Evolutionary conservation across 495 filamentous ascomycete species (phyloP).

Genomic region (Podospora sp.): DNA sequence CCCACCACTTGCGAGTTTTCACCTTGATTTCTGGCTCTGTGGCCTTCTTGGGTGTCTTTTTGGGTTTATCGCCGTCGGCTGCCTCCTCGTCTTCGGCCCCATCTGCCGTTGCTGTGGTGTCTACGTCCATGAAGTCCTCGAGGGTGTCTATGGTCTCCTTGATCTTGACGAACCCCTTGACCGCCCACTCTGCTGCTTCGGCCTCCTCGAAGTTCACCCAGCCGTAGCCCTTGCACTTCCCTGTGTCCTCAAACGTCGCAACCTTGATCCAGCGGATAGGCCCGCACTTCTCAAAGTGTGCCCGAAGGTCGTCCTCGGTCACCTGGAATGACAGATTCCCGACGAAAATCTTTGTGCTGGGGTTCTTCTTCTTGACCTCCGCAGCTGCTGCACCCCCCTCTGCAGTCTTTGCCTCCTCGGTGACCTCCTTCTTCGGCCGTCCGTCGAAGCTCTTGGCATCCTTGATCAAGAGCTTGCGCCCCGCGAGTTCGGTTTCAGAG

Average conservation of each 20-base stretch:
- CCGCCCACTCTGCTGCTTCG: conserved; percentile 73
- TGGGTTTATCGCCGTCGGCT: conserved; percentile 10
- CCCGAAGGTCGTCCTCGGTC: conserved; percentile 75
- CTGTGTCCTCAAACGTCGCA: conserved; percentile 93
- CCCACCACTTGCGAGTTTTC: conserved; percentile 72
- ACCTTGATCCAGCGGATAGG: conserved; percentile 76
- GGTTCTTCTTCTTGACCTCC: conserved; percentile 50
- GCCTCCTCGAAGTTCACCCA: conserved; percentile 89
- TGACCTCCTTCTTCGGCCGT: conserved; percentile 56
- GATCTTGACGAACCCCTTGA: conserved; percentile 75
- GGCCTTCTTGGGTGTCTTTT: conserved; percentile 18
- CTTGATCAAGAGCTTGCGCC: conserved; percentile 88
- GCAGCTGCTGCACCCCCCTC: conserved; percentile 21
- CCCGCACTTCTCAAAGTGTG: conserved; percentile 83
- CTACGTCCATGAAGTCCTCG: conserved; percentile 60
- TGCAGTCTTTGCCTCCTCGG: conserved; percentile 24
- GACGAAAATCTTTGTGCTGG: conserved; percentile 79
- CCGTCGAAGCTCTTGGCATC: conserved; percentile 83
- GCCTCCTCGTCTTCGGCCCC: conserved; percentile 34
- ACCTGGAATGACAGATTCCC: conserved; percentile 87
- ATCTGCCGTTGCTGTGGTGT: conserved; percentile 44
- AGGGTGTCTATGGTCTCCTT: conserved; percentile 57
- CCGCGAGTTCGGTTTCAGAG: conserved; percentile 74
- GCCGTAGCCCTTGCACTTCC: conserved; percentile 96
- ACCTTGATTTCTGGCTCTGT: conserved; percentile 34